These are phyloP conservation scores for Garcia nutans DNA, from an alignment of 345 rosid species.

Conservation along the genomic window DNA sequence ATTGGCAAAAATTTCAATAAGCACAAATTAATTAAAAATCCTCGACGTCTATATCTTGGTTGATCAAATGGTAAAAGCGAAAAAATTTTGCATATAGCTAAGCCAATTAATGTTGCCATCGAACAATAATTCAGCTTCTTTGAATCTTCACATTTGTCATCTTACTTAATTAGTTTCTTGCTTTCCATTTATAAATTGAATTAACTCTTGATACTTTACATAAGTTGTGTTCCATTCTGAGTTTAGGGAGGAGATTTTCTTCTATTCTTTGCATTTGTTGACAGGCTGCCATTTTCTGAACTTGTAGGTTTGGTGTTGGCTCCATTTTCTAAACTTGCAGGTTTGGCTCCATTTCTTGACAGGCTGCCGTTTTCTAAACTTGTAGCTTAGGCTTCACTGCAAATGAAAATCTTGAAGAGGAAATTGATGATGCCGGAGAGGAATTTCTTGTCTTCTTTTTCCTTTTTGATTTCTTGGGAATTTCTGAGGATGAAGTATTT, in stretches of 20 bases:
- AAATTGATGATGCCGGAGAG: slow-evolving; percentile 42
- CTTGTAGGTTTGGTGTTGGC: too few species aligned
- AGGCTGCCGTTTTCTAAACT: not conserved
- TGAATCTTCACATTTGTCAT: not conserved
- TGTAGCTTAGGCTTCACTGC: slow-evolving; percentile 21
- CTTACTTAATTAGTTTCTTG: not conserved
- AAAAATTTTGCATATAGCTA: not conserved
- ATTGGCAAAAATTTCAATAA: not conserved
- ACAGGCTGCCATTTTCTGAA: slow-evolving; percentile 1
- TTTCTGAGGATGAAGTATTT: slow-evolving; percentile 28
- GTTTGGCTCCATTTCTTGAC: slow-evolving; percentile 17
- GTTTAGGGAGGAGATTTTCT: not conserved
- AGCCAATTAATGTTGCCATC: not conserved
- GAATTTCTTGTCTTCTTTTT: slow-evolving; percentile 45
- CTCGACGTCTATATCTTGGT: not conserved
- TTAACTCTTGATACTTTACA: slow-evolving; percentile 7
- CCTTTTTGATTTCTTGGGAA: slow-evolving; percentile 51
- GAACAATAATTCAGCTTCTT: not conserved
- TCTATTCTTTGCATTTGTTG: not conserved
- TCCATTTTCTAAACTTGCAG: slow-evolving; percentile 22
- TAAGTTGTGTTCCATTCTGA: slow-evolving; percentile 10
- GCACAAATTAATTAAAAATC: not conserved
- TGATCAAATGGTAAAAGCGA: not conserved
- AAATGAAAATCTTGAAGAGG: slow-evolving; percentile 35
- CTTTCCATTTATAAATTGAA: not conserved